Evolutionary conservation across 73 alveolate genomes (phyloP), one percentile per base, ranked within the genome.

Genomic region (Uronychia setigera): DNA sequence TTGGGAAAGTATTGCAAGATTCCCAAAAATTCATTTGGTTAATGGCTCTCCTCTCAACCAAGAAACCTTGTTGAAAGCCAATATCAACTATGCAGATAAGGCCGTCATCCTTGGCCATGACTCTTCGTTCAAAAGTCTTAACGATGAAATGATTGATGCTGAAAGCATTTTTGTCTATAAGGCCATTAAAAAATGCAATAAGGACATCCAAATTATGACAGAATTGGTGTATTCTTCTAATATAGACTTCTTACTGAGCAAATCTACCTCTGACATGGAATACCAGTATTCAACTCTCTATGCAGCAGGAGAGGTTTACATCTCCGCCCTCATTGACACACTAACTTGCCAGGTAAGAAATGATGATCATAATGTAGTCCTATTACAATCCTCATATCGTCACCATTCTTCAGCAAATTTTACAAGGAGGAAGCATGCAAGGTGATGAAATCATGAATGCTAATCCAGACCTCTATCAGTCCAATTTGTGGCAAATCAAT

Each of bases 261-360:
- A 87, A 83, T 85, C 91, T 59, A 58, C 86, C 35, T 82, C 82
- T 60, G 94, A 94, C 76, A 60, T 88, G 75, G 94, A 93, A 26
- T 94, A 96, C 78, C 95, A 93, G 34, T 81, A 67, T 76, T 91
- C 98, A 19, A 95, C 99, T 58, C 96, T 94, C 25, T 95, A 91
- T 81, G 98, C 99, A 58, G 95, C 99, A 0, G 99, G 99, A 74
- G 98, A 97, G 86, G 99, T 97, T 0, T 97, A 97, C 85, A 95
- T 97, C 1, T 95, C 99, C 34, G 95, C 99, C 27, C 95, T 96
- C 32, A 97, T 97, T 31, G 99, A 97, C 90, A 95, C 99, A 25
- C 90, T 97, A 82, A 97, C 99, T 32, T 97, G 99, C 84, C 94
- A 97, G 67, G 67, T 46, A 46, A 46, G 67, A 5, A 5, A 11